Conservation (phyloP, 2,329 filamentous ascomycete genomes). For the Ophiobolus disseminans region DNA sequence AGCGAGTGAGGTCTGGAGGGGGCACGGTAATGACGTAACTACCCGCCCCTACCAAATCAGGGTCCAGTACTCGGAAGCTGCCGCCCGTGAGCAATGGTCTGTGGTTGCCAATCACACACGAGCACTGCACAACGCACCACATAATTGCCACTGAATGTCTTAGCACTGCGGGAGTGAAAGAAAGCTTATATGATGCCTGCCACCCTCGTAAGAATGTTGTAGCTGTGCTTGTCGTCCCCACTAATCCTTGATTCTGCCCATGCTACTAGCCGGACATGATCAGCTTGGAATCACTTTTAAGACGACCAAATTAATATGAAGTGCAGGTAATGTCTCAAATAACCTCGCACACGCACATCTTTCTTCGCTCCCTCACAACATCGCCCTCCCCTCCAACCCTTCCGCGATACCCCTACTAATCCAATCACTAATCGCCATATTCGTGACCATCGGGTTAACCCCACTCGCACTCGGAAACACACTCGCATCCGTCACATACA, state of each 20-base stretch:
- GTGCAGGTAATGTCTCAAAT: too few species aligned
- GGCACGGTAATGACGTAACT: not conserved
- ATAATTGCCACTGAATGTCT: not conserved
- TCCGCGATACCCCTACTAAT: conserved; percentile 40
- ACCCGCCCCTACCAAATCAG: not conserved
- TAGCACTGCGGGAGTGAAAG: too few species aligned
- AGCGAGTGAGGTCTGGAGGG: conserved; percentile 1
- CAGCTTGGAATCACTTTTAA: too few species aligned
- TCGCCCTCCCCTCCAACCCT: conserved; percentile 31
- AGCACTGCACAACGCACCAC: not conserved
- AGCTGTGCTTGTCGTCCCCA: too few species aligned
- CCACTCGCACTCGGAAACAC: conserved; percentile 79
- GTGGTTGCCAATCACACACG: not conserved
- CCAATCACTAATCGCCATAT: conserved; percentile 62
- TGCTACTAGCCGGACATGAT: too few species aligned
- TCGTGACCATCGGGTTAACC: conserved; percentile 82
- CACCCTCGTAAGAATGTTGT: too few species aligned
- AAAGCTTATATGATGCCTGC: too few species aligned
- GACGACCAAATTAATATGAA: too few species aligned
- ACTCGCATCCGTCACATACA: conserved; percentile 77
- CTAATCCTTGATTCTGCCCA: too few species aligned
- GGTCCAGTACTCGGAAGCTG: not conserved
- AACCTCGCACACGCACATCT: too few species aligned
- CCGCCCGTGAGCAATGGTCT: not conserved
- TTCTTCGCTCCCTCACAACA: conserved; percentile 24